Conservation (phyloP, 768 basidiomycete species). For the Russula compacta region DNA sequence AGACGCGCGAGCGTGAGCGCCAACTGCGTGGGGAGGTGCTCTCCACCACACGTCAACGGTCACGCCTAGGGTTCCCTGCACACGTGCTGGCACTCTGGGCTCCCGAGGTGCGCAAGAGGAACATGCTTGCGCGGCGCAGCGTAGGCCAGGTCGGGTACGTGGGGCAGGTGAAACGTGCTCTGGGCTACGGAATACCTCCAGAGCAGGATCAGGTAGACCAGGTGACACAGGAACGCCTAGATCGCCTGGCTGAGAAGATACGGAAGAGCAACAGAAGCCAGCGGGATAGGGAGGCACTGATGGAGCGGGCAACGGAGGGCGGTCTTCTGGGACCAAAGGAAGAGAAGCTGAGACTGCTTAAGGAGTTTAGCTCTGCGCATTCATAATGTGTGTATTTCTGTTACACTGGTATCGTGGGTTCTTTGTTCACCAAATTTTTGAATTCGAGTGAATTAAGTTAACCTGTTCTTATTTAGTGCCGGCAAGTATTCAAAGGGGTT, state of each 20-base stretch:
- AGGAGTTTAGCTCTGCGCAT: too few relatives aligned
- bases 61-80: constrained; percentile 52
- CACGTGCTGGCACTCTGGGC: constrained; percentile 48
- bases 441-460: too few relatives aligned
- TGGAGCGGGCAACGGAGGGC: not conserved
- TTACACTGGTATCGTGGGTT: too few relatives aligned
- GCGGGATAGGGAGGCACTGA: not conserved
- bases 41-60: constrained; percentile 36
- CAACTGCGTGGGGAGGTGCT: constrained; percentile 59
- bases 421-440: too few relatives aligned
- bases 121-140: constrained; percentile 40
- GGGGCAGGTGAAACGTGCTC: constrained; percentile 47
- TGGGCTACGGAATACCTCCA: constrained; percentile 41
- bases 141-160: constrained; percentile 65
- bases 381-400: too few relatives aligned
- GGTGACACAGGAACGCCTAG: constrained; percentile 24
- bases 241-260: constrained; percentile 24
- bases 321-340: too few relatives aligned
- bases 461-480: too few relatives aligned
- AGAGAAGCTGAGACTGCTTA: too few relatives aligned
- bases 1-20: constrained; percentile 49
- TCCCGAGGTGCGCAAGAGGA: constrained; percentile 36
- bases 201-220: constrained; percentile 28
- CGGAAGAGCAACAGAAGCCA: constrained; percentile 26
- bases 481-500: too few relatives aligned